These are phyloP conservation scores for Mallotus japonicus DNA, from an alignment of 441 rosid genomes.

Conservation along the genomic window DNA sequence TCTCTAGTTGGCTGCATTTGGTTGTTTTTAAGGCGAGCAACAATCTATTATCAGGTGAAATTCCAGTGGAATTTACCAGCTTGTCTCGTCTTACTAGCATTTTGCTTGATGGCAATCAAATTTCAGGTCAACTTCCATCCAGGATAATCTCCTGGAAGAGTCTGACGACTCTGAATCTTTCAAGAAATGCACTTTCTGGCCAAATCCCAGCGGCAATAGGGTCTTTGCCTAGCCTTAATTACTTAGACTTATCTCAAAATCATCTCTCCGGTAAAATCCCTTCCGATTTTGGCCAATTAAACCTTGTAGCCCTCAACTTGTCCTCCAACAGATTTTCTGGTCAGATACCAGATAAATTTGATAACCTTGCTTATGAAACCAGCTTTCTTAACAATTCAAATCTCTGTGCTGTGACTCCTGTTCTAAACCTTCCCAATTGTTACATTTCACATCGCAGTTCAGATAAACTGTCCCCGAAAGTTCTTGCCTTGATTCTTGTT, in stretches of 20 bases:
- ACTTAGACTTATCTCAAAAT: conserved; percentile 73
- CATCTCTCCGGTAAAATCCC: conserved; percentile 73
- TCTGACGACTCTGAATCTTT: conserved; percentile 43
- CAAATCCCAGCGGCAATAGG: conserved; percentile 58
- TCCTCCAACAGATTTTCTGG: conserved; percentile 74
- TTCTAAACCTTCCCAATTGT: conserved; percentile 57
- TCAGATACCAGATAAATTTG: conserved; percentile 46
- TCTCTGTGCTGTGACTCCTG: conserved; percentile 53
- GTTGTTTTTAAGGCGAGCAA: conserved; percentile 58
- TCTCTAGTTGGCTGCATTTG: conserved; percentile 56
- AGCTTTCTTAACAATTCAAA: conserved; percentile 66
- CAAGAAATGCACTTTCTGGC: conserved; percentile 71
- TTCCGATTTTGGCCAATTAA: conserved; percentile 45
- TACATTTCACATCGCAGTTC: conserved; percentile 22
- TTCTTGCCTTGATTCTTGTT: conserved; percentile 44
- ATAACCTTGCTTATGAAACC: conserved; percentile 58
- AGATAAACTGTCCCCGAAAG: conserved; percentile 39
- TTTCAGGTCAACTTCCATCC: conserved; percentile 67
- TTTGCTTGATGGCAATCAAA: conserved; percentile 51
- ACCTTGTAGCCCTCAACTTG: conserved; percentile 46
- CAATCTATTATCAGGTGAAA: conserved; percentile 57
- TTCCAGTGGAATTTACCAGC: conserved; percentile 59
- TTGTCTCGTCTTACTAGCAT: conserved; percentile 43
- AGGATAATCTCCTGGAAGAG: conserved; percentile 63
- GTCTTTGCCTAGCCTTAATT: conserved; percentile 45